Evolutionary conservation across 1,139 yeast species (phyloP), one percentile per base, ranked within the genome.

Genomic region (Wickerhamomyces sp.): DNA sequence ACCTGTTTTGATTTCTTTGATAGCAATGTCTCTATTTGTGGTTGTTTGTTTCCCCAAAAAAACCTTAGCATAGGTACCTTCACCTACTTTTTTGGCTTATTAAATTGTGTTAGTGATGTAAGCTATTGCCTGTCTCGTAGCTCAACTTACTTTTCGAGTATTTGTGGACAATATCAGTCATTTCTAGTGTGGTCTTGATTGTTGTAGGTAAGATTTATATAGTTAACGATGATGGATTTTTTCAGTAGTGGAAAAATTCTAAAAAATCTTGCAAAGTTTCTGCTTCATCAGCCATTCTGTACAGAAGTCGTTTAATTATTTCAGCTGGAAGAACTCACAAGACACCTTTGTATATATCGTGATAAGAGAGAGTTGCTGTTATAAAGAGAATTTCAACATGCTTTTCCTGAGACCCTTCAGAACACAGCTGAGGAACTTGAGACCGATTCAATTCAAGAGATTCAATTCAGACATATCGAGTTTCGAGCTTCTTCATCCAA

Each of bases 11-110:
- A 94, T 93, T 69, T 90, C 96, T 62, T 94, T 94, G 53, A 94
- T 84, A 55, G 99, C 99, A 34, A 93, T 84, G 46, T 75, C 73
- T 45, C 93, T 68, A 15, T 71, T 67, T 10, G 82, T 73, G 36
- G 78, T 67, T 27, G 76, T 58, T 56, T 81, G 84, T 47, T 75
- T 76, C 1, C 96, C 98, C 15, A 93, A 73, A 60, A 86, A 93
- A 3, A 94, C 99, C 48, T 91, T 95, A 40, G 99, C 99, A 72
- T 93, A 94, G 1, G 99, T 94, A 67, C 99, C 99, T 69, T 94
- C 99, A 62, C 99, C 99, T 29, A 93, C 97, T 63, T 91, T 91
- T 56, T 78, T 80, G 10, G 56, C 57, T 48, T 15, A 18, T 18
- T 18, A 5, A 18, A 18, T 4, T 5, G 23, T 5, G 23, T 18